A percentile compares a stretch with the other conserved stretches of the same genome.
These are phyloP conservation scores for Alternaria ethzedia DNA, from an alignment of 2,329 filamentous ascomycete species.

Conservation along the genomic window DNA sequence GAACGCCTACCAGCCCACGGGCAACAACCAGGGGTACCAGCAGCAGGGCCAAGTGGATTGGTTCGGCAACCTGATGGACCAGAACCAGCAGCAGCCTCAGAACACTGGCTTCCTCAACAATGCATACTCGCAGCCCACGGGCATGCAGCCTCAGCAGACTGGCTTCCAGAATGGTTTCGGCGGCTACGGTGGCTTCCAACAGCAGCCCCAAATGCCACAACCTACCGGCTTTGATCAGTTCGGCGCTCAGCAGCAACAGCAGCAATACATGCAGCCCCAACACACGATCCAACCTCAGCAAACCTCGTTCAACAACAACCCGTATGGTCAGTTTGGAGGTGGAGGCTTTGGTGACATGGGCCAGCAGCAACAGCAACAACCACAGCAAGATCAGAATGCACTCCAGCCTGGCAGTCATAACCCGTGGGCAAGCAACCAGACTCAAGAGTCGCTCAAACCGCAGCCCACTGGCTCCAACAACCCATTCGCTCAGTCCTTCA, in stretches of 20 bases:
- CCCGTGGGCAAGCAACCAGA: slow-evolving; percentile 74
- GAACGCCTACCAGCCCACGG: slow-evolving; percentile 78
- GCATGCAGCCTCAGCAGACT: slow-evolving; percentile 67
- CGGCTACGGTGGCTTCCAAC: slow-evolving; percentile 61
- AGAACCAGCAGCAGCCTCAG: slow-evolving; percentile 65
- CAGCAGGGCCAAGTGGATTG: slow-evolving; percentile 96
- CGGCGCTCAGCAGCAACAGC: slow-evolving; percentile 34
- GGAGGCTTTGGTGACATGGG: slow-evolving; percentile 41
- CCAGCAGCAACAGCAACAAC: slow-evolving; percentile 49
- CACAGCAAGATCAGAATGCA: slow-evolving; percentile 64
- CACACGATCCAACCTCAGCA: slow-evolving; percentile 62
- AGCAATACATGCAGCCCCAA: slow-evolving; percentile 45
- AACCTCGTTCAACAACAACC: slow-evolving; percentile 61
- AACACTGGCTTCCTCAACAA: slow-evolving; percentile 71
- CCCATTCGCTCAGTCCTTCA: slow-evolving; percentile 82
- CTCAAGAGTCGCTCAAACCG: slow-evolving; percentile 73
- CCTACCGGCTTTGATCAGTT: slow-evolving; percentile 71
- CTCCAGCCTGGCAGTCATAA: slow-evolving; percentile 88
- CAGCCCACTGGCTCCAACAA: slow-evolving; percentile 97
- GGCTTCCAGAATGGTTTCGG: slow-evolving; percentile 73
- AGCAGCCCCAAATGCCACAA: slow-evolving; percentile 54
- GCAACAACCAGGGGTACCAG: slow-evolving; percentile 96
- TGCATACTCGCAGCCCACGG: slow-evolving; percentile 78
- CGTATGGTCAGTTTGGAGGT: slow-evolving; percentile 46
- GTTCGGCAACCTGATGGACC: slow-evolving; percentile 92